phyloP scores from a whole-genome alignment of 2,329 filamentous ascomycete species.

The Microcyclosporella mali region DNA sequence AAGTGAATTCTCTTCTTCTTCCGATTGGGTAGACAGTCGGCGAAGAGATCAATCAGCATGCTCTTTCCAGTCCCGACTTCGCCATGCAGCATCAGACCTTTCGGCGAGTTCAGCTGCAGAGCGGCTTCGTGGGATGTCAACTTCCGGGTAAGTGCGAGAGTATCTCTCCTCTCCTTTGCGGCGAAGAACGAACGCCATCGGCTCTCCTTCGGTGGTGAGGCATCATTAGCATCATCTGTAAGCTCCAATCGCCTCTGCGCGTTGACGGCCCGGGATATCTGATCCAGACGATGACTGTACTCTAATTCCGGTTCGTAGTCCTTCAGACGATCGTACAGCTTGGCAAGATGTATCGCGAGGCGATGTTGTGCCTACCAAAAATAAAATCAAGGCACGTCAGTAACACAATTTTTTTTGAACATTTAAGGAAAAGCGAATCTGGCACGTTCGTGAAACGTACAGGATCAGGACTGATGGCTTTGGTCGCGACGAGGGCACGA shows the following conservation, averaged over 20 bases:
- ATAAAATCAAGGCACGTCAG: background rate
- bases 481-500: constrained; percentile 61
- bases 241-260: constrained; percentile 19
- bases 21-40: constrained; percentile 65
- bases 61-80: constrained; percentile 79
- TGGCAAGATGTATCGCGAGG: constrained; percentile 65
- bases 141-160: constrained; percentile 60
- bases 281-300: constrained; percentile 60
- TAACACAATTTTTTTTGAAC: no score
- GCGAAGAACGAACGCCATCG: constrained; percentile 50
- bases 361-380: constrained; percentile 24
- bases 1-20: constrained; percentile 76
- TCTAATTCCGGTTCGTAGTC: constrained; percentile 70
- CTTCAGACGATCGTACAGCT: constrained; percentile 67
- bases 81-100: constrained; percentile 69
- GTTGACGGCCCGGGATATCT: constrained; percentile 47
- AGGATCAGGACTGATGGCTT: constrained; percentile 61
- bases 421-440: no score
- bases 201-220: constrained; percentile 13
- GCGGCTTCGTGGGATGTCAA: constrained; percentile 66
- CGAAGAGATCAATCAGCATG: constrained; percentile 79
- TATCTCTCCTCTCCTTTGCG: constrained; percentile 47
- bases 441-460: constrained; percentile 38
- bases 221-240: constrained; percentile 14
- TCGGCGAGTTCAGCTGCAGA: constrained; percentile 64